A percentile compares a stretch with the other conserved stretches of the same genome.
These are phyloP conservation scores for Phytophthora citrophthora DNA, from an alignment of 352 stramenopile species.

Conservation along the genomic window DNA sequence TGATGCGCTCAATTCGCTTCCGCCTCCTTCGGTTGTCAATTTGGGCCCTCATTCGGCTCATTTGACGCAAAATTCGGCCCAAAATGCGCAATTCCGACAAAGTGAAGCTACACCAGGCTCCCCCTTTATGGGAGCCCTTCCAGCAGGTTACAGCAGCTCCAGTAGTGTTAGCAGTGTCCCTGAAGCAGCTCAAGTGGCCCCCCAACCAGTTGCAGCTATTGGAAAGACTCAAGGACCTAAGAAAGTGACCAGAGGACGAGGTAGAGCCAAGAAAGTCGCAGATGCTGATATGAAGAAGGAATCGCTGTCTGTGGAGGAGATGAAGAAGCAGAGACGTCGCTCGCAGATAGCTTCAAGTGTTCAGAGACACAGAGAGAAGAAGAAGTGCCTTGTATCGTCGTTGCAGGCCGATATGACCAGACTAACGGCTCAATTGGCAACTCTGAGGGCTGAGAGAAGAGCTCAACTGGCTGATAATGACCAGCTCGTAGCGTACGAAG, in stretches of 20 bases:
- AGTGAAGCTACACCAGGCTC: conserved; percentile 20
- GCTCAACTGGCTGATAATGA: conserved; percentile 49
- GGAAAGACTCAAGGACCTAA: conserved; percentile 5
- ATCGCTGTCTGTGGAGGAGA: conserved; percentile 48
- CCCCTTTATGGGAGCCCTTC: conserved; percentile 13
- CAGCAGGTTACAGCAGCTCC: conserved; percentile 15
- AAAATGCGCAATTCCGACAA: conserved; percentile 1
- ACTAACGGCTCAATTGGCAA: conserved; percentile 49
- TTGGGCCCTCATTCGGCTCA: background rate
- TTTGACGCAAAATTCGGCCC: conserved; percentile 3
- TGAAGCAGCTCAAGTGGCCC: background rate
- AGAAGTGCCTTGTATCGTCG: conserved; percentile 54
- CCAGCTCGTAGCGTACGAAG: conserved; percentile 59
- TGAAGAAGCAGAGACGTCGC: conserved; percentile 62
- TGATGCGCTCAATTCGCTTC: conserved; percentile 38
- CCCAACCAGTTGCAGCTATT: background rate
- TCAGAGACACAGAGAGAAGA: conserved; percentile 74
- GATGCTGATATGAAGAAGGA: conserved; percentile 16
- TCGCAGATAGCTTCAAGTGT: conserved; percentile 73
- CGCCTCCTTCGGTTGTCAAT: conserved; percentile 1
- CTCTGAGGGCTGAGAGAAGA: conserved; percentile 51
- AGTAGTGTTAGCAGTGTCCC: conserved; percentile 5
- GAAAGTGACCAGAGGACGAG: conserved; percentile 17
- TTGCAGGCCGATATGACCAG: conserved; percentile 53
- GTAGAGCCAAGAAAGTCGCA: conserved; percentile 9